A percentile compares a stretch with the other conserved stretches of the same genome.
phyloP scores from a whole-genome alignment of 2,329 filamentous ascomycete genomes.

The Cytospora piceicola region DNA sequence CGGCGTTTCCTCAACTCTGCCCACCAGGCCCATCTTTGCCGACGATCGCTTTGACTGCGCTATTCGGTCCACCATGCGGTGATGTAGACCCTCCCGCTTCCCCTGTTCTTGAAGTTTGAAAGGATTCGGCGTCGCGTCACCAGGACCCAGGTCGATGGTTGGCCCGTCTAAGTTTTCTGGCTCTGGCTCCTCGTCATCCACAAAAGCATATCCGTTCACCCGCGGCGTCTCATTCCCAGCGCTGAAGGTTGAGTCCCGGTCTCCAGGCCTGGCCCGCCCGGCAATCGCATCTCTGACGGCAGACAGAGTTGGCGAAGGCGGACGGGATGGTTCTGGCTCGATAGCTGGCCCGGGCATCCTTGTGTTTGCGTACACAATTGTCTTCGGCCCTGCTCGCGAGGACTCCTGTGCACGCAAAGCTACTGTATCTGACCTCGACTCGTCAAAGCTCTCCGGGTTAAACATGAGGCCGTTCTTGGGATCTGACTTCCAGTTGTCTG shows the following conservation, averaged over 20 bases:
- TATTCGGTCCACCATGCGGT: constrained; percentile 83
- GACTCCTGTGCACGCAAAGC: constrained; percentile 69
- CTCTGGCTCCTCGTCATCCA: constrained; percentile 75
- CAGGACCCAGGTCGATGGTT: constrained; percentile 61
- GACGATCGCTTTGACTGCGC: constrained; percentile 71
- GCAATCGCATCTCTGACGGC: constrained; percentile 84
- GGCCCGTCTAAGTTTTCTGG: constrained; percentile 41
- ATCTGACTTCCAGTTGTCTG: constrained; percentile 74
- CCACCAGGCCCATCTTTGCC: constrained; percentile 61
- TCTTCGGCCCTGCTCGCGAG: constrained; percentile 76
- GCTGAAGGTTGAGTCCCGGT: constrained; percentile 62
- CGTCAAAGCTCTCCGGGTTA: constrained; percentile 66
- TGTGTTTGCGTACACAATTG: constrained; percentile 82
- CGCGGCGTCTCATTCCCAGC: constrained; percentile 78
- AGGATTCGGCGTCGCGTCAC: constrained; percentile 71
- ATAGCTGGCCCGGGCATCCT: constrained; percentile 63
- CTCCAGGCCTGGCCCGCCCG: constrained; percentile 65
- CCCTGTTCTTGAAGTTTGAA: constrained; percentile 79
- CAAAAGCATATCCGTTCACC: constrained; percentile 92
- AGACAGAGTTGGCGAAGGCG: constrained; percentile 81
- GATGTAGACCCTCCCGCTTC: constrained; percentile 78
- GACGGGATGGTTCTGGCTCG: constrained; percentile 49
- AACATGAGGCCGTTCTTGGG: constrained; percentile 92
- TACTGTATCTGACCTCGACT: constrained; percentile 58
- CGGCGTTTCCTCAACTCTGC: constrained; percentile 61